Evolutionary conservation across 192 early-diverging fungal species (phyloP).

Genomic region (Mortierella claussenii): DNA sequence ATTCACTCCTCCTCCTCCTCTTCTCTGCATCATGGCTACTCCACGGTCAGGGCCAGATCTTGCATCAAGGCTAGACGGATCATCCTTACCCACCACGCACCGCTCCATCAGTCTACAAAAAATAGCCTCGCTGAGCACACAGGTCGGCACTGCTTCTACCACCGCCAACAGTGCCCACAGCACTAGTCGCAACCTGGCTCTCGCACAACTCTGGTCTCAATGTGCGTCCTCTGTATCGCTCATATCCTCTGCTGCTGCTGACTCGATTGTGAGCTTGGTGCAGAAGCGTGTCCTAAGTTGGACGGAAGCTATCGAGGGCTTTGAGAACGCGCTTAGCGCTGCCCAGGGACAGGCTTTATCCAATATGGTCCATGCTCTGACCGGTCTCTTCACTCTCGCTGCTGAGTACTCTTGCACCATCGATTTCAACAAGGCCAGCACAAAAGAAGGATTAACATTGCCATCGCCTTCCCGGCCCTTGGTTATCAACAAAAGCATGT

Average conservation of each 20-base stretch:
- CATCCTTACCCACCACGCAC: slow-evolving; percentile 5
- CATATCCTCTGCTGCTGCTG: slow-evolving; percentile 33
- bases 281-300: slow-evolving; percentile 19
- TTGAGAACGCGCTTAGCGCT: slow-evolving; percentile 33
- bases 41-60: background rate
- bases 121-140: slow-evolving; percentile 13
- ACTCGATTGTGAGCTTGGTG: slow-evolving; percentile 31
- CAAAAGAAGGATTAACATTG: background rate
- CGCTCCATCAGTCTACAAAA: slow-evolving; percentile 45
- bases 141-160: background rate
- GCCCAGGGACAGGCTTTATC: slow-evolving; percentile 29
- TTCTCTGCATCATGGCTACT: background rate
- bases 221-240: slow-evolving; percentile 27
- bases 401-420: slow-evolving; percentile 12
- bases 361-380: slow-evolving; percentile 40
- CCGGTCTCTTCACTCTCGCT: slow-evolving; percentile 22
- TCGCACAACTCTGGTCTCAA: slow-evolving; percentile 46
- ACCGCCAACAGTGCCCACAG: background rate
- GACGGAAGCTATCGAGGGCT: slow-evolving; percentile 38
- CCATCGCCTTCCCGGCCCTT: background rate
- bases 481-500: slow-evolving; percentile 12
- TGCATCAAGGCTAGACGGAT: background rate
- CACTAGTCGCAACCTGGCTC: slow-evolving; percentile 14
- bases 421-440: background rate
- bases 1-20: too few species aligned